Percentiles rank a stretch among this genome's conserved stretches.
Evolutionary conservation across 306 rosid genomes (phyloP).

Genomic region (Ormosia semicastrata): DNA sequence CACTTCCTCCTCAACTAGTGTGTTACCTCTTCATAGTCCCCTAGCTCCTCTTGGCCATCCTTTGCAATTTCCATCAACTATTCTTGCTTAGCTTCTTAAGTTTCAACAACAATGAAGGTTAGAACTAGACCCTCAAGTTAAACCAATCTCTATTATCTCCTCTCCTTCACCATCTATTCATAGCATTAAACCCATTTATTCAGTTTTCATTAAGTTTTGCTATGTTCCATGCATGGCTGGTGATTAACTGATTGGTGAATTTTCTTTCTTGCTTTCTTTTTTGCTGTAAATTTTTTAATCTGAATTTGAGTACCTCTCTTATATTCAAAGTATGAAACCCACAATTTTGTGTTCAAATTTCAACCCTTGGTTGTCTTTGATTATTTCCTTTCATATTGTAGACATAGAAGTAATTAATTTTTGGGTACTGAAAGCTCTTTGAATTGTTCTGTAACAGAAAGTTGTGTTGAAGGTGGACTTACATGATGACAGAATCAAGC

Average conservation of each 20-base stretch:
- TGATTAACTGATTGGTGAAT: not conserved
- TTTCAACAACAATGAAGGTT: conserved; percentile 31
- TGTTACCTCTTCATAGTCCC: not conserved
- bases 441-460: conserved; percentile 42
- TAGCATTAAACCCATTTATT: too few relatives aligned
- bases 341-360: too few relatives aligned
- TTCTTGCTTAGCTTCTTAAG: not conserved
- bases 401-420: too few relatives aligned
- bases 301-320: too few relatives aligned
- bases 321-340: too few relatives aligned
- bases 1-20: not conserved
- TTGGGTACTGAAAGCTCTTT: too few relatives aligned
- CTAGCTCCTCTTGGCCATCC: not conserved
- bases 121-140: not conserved
- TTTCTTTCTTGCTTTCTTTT: not conserved
- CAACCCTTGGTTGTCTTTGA: too few relatives aligned
- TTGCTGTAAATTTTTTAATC: too few relatives aligned
- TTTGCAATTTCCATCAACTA: not conserved
- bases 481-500: conserved; percentile 38
- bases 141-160: not conserved
- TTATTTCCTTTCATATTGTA: too few relatives aligned
- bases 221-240: not conserved
- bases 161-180: not conserved
- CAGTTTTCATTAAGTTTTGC: not conserved
- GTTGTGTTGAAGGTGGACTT: conserved; percentile 48